These are phyloP conservation scores for Boletus reticuloceps DNA, from an alignment of 768 basidiomycete species.

Conservation along the genomic window DNA sequence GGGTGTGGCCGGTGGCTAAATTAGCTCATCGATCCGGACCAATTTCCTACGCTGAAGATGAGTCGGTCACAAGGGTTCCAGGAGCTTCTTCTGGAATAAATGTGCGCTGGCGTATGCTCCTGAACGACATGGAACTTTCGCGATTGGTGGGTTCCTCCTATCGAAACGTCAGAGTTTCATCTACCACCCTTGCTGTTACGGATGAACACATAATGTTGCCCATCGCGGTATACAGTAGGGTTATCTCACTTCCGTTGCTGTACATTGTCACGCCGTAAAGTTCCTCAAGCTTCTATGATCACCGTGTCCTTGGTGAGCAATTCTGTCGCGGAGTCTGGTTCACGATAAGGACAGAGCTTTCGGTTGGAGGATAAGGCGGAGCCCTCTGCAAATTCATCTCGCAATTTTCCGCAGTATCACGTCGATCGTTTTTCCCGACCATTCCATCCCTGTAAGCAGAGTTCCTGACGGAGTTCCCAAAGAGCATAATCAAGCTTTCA, in stretches of 20 bases:
- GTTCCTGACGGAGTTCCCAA: constrained; percentile 5
- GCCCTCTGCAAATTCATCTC: constrained; percentile 2
- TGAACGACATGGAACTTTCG: constrained; percentile 16
- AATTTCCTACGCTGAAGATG: constrained; percentile 4
- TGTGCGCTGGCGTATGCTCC: constrained; percentile 4
- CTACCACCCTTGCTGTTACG: background rate
- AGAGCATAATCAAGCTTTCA: constrained; percentile 6
- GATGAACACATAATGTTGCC: background rate
- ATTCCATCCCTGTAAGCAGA: constrained; percentile 1
- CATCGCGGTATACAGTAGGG: background rate
- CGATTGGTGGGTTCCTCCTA: constrained; percentile 21
- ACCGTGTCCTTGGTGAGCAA: background rate
- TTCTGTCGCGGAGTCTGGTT: constrained; percentile 1
- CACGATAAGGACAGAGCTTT: constrained; percentile 23
- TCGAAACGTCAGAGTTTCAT: constrained; percentile 4
- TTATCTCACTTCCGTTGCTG: background rate
- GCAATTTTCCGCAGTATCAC: constrained; percentile 15
- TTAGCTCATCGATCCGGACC: constrained; percentile 6
- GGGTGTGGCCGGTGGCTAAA: constrained; percentile 20
- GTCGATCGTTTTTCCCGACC: constrained; percentile 4
- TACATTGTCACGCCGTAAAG: background rate
- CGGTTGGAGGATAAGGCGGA: constrained; percentile 21
- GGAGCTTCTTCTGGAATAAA: constrained; percentile 13
- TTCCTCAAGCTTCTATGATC: background rate
- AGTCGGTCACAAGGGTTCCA: constrained; percentile 10